Base-by-base conservation (phyloP, 768 basidiomycete species). In the Lanmaoa pseudosensibilis region DNA sequence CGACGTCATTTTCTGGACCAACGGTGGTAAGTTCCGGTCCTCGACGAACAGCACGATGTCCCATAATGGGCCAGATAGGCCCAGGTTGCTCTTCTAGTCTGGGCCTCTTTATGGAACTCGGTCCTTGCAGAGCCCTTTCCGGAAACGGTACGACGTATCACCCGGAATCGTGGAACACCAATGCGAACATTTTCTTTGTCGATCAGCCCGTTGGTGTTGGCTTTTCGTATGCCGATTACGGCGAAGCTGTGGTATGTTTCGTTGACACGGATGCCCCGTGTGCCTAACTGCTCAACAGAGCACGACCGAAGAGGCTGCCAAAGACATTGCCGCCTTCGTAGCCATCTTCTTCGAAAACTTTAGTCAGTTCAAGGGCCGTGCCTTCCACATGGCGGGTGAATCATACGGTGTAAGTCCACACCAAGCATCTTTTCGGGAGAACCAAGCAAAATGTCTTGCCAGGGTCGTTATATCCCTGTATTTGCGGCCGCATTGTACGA, bases 331-430 rank as follows among this genome's bases (percentile, higher is more conserved):
- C 0, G 81, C 83, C 0, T 90, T 90, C 60, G 76, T 90, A 0
- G 74, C 80, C 4, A 82, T 90, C 52, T 90, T 90, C 72, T 90
- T 90, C 45, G 86, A 89, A 61, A 78, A 84, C 54, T 92, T 92
- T 66, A 77, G 70, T 53, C 75, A 85, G 62, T 89, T 90, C 75
- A 83, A 87, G 60, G 87, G 86, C 2, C 74, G 87, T 18, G 59
- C 63, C 21, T 84, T 87, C 69, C 85, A 87, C 56, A 78, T 87
- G 75, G 75, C 83, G 2, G 84, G 78, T 15, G 78, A 84, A 69
- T 82, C 81, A 5, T 83, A 83, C 39, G 83, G 75, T 15, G 83
- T 81, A 57, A 46, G 55, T 56, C 21, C 15, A 5, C 33, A 7
- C 13, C 13, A 8, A 32, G 19, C 2, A 10, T 2, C 15, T 38